These are phyloP conservation scores for Melampsora larici-populina DNA, from an alignment of 1,284 basidiomycete species.

Conservation along the genomic window DNA sequence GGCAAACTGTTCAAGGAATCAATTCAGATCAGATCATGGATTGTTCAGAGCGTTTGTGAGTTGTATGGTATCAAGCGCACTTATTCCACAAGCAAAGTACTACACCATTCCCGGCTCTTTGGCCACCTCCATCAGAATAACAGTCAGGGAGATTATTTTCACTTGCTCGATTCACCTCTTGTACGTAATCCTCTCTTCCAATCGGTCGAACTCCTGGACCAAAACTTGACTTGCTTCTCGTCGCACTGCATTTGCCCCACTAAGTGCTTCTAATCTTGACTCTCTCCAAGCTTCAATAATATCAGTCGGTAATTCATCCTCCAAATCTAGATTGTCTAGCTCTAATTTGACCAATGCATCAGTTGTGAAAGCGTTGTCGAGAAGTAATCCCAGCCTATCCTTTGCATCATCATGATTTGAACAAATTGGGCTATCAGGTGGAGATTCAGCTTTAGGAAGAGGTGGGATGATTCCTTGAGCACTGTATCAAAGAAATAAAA, in stretches of 20 bases:
- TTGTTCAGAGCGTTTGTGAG: not conserved
- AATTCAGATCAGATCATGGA: not conserved
- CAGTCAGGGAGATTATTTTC: constrained; percentile 19
- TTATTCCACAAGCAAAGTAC: constrained; percentile 38
- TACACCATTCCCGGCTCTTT: constrained; percentile 16
- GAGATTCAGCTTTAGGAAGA: constrained; percentile 19
- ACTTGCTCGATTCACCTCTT: constrained; percentile 33
- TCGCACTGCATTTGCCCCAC: not conserved
- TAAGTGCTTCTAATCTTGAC: constrained; percentile 1
- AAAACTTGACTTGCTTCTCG: not conserved
- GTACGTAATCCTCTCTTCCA: constrained; percentile 32
- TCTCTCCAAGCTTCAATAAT: constrained; percentile 27
- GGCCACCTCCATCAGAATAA: not conserved
- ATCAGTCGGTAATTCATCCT: constrained; percentile 28
- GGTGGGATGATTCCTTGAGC: constrained; percentile 36
- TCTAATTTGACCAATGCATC: not conserved
- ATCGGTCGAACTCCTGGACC: constrained; percentile 33
- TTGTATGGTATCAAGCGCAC: not conserved
- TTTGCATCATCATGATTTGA: not conserved
- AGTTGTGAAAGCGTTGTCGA: not conserved
- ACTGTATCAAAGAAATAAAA: constrained; percentile 8
- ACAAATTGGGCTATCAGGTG: not conserved
- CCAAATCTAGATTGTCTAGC: constrained; percentile 19
- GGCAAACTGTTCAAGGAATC: constrained; percentile 1
- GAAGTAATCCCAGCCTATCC: not conserved